A percentile compares a stretch with the other conserved stretches of the same genome.
phyloP scores from a whole-genome alignment of 768 basidiomycete genomes.

The Kwoniella botswanensis region DNA sequence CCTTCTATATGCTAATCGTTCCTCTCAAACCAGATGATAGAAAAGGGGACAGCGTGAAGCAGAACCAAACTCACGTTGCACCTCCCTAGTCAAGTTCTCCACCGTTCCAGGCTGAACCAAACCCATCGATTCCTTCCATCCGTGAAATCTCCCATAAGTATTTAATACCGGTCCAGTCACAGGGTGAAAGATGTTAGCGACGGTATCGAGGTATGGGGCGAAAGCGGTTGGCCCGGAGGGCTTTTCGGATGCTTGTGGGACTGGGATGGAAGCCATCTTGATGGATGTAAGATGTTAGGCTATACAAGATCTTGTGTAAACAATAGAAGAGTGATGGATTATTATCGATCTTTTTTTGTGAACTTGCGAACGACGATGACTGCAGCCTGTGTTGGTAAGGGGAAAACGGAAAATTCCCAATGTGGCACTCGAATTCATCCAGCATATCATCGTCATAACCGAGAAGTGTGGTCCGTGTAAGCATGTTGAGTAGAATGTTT shows the following conservation, averaged over 20 bases:
- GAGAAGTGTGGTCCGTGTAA: not conserved
- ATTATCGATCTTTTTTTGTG: slow-evolving; percentile 9
- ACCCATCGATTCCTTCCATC: slow-evolving; percentile 80
- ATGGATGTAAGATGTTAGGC: not conserved
- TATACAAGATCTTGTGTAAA: not conserved
- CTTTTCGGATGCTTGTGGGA: slow-evolving; percentile 23
- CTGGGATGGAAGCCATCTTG: slow-evolving; percentile 18
- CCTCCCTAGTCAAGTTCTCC: slow-evolving; percentile 91
- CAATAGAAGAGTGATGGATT: not conserved
- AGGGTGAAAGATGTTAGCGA: slow-evolving; percentile 52
- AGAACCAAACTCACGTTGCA: slow-evolving; percentile 70
- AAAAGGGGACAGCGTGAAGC: not conserved
- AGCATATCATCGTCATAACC: slow-evolving; percentile 9
- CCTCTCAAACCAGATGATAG: not conserved
- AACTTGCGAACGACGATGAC: not conserved
- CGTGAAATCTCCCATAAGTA: slow-evolving; percentile 73
- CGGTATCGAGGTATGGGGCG: slow-evolving; percentile 54
- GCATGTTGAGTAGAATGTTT: not conserved
- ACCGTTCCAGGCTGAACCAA: slow-evolving; percentile 89
- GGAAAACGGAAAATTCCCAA: slow-evolving; percentile 29
- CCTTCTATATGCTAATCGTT: not conserved
- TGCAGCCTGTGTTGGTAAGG: not conserved
- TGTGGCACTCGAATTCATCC: slow-evolving; percentile 16
- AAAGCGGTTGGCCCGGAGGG: slow-evolving; percentile 43
- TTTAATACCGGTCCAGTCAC: slow-evolving; percentile 65